Base-by-base conservation (phyloP, 495 filamentous ascomycete genomes). In the Apodospora peruviana region DNA sequence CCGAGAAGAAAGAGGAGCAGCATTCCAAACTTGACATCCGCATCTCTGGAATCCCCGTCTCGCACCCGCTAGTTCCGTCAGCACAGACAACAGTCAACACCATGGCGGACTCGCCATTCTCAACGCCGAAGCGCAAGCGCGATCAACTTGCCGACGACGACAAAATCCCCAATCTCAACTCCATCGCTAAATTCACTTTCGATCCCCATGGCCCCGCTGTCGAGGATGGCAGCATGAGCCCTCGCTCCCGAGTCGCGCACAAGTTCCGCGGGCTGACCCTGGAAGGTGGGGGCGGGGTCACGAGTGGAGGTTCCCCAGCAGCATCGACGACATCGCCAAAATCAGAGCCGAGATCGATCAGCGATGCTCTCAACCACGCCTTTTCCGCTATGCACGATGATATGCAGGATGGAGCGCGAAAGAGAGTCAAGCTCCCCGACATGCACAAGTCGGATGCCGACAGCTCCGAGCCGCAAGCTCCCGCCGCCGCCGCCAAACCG, bases 201-300 rank as follows among this genome's bases (percentile, higher is more conserved):
- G 62, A 67, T 44, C 37, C 60, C 22, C n/a, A n/a, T n/a, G 50
- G 58, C 45, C 44, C 53, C 16, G 37, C 63, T 27, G 17, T 53
- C 40, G 68, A 72, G 20, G 68, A 69, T 25, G 68, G 66, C 36
- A 67, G 59, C 52, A 62, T 59, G 24, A 88, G 85, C 58, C 84
- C 86, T 23, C 75, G 79, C 51, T 77, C 79, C 12, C 76, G 67
- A 27, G 82, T 88, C 44, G 82, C 80, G 50, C 76, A 81, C 53
- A 72, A 77, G 46, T 81, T 90, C 55, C 76, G 78, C 51, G 74
- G 80, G 40, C 68, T 88, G 25, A 77, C 58, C 20, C 65, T 87
- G 40, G 78, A 72, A 50, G 73, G 77, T 57, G 68, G 68, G 58
- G 68, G 64, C 50, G 67, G 66, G 63, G 68, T 68, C 47, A 52